Conservation (phyloP, 495 filamentous ascomycete species). For the Penicillium arizonense region DNA sequence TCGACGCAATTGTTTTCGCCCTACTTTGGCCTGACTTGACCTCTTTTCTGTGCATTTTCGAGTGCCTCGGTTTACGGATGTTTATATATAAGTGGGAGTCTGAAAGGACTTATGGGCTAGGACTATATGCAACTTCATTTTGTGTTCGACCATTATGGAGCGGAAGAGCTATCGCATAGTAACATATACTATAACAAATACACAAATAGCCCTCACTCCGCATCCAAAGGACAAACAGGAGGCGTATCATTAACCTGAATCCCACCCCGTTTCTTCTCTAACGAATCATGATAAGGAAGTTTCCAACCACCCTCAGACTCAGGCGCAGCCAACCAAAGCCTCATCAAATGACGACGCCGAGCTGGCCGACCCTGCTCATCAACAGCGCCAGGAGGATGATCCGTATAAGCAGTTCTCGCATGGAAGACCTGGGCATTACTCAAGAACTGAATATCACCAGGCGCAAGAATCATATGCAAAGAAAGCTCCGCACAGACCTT, state of each 20-base stretch:
- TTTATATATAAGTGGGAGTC: no score
- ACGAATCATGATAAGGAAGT: conserved; percentile 68
- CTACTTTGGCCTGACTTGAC: no score
- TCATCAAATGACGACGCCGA: conserved; percentile 69
- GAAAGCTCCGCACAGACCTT: conserved; percentile 59
- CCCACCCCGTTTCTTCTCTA: conserved; percentile 75
- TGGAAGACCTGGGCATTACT: conserved; percentile 64
- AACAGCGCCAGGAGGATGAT: conserved; percentile 48
- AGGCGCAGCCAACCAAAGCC: conserved; percentile 74
- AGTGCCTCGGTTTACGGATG: no score
- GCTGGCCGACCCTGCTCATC: conserved; percentile 34
- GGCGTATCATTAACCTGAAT: conserved; percentile 74
- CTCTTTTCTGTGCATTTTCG: no score
- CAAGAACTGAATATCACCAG: conserved; percentile 73
- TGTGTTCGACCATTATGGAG: no score
- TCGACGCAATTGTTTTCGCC: no score
- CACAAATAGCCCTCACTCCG: conserved; percentile 45
- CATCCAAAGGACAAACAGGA: conserved; percentile 62
- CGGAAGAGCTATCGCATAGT: no score
- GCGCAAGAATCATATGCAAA: conserved; percentile 69
- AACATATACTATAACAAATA: not conserved
- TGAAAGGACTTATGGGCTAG: no score
- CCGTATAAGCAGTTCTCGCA: conserved; percentile 61
- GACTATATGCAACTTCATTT: no score
- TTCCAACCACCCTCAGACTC: conserved; percentile 80